Percentiles rank a stretch among this genome's conserved stretches.
These are phyloP conservation scores for Gossypium thurberi DNA, from an alignment of 345 rosid species.

Conservation along the genomic window DNA sequence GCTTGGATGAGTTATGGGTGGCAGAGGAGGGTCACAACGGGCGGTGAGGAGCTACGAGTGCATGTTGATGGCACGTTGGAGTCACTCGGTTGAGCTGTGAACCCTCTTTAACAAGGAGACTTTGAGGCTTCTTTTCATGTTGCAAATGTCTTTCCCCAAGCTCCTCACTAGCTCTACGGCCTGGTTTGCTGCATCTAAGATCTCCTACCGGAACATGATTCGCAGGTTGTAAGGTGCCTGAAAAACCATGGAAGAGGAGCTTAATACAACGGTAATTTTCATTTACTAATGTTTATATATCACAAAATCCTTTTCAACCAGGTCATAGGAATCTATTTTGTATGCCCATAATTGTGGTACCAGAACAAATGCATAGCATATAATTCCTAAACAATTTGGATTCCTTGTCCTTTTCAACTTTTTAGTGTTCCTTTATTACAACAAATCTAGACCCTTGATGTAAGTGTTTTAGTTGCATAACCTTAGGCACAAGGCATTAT, in stretches of 20 bases:
- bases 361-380: too few species aligned
- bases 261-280: too few species aligned
- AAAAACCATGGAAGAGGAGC: neutral
- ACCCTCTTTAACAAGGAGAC: slow-evolving; percentile 33
- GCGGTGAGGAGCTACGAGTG: slow-evolving; percentile 44
- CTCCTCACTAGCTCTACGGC: slow-evolving; percentile 51
- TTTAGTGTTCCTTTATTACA: too few species aligned
- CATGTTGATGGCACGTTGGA: slow-evolving; percentile 42
- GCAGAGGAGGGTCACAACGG: slow-evolving; percentile 12
- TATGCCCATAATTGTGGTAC: too few species aligned
- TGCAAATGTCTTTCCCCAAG: slow-evolving; percentile 44
- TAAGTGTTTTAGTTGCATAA: too few species aligned
- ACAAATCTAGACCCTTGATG: too few species aligned
- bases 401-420: too few species aligned
- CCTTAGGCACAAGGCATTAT: too few species aligned
- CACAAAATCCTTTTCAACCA: too few species aligned
- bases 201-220: slow-evolving; percentile 40
- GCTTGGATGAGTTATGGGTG: slow-evolving; percentile 25
- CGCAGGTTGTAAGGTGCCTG: slow-evolving; percentile 58
- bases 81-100: slow-evolving; percentile 42
- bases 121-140: slow-evolving; percentile 37
- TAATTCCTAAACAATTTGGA: too few species aligned
- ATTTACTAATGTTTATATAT: too few species aligned
- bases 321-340: too few species aligned
- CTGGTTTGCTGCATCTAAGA: slow-evolving; percentile 38